Percentiles rank a stretch among this genome's conserved stretches.
Conservation (phyloP, 164 flowering plant species). For the Magnolia changhungtana region DNA sequence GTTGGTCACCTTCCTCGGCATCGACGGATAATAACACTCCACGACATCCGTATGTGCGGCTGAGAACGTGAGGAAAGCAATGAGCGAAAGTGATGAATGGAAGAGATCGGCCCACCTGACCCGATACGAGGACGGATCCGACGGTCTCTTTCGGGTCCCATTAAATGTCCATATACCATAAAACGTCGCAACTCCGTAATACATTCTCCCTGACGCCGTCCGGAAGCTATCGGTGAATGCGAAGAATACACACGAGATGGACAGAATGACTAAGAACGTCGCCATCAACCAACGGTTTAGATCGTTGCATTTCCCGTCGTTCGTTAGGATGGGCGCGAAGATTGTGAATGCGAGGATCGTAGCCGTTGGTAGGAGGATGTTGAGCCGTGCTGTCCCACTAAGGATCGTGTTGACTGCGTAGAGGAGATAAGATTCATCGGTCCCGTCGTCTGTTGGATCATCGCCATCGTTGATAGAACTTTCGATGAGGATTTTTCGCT, state of each 20-base stretch:
- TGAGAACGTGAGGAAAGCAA: conserved; percentile 50
- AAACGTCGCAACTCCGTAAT: conserved; percentile 55
- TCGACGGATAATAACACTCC: conserved; percentile 34
- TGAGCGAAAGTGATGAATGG: conserved; percentile 39
- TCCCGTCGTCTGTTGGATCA: conserved; percentile 18
- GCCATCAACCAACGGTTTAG: conserved; percentile 45
- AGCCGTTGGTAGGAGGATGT: conserved; percentile 50
- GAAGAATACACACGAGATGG: conserved; percentile 48
- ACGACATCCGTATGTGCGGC: conserved; percentile 37
- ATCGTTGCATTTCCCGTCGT: conserved; percentile 44
- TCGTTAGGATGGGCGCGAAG: conserved; percentile 52
- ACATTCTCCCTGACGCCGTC: conserved; percentile 35
- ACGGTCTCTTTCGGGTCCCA: conserved; percentile 38
- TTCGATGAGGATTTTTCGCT: conserved; percentile 23
- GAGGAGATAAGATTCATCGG: conserved; percentile 34
- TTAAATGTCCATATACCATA: conserved; percentile 55
- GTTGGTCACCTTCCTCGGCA: conserved; percentile 47
- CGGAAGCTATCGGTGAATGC: conserved; percentile 57
- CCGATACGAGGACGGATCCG: conserved; percentile 36
- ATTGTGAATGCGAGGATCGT: conserved; percentile 62
- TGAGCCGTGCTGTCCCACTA: conserved; percentile 60
- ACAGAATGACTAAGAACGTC: conserved; percentile 26
- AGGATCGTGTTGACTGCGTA: conserved; percentile 42
- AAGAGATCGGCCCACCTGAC: conserved; percentile 50
- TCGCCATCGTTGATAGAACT: conserved; percentile 1